Conservation (phyloP, 176 grass and related monocot genomes). For the Hsuehochloa calcarea region DNA sequence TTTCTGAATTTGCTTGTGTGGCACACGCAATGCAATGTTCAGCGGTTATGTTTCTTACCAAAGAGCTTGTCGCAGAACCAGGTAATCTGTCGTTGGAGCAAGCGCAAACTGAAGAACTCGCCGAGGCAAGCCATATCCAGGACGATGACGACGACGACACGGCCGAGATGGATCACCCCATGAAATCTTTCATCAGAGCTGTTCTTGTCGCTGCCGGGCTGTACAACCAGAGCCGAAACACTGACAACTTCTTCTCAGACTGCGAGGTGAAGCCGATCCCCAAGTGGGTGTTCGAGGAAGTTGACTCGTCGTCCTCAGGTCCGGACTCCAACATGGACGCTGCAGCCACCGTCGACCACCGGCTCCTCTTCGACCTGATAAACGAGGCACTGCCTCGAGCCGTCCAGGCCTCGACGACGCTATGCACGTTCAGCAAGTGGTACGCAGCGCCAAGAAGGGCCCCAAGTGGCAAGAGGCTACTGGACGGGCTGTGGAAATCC, state of each 20-base stretch:
- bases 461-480: slow-evolving; percentile 43
- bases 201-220: slow-evolving; percentile 58
- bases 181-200: slow-evolving; percentile 60
- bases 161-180: slow-evolving; percentile 27
- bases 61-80: slow-evolving; percentile 25
- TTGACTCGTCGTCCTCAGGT: slow-evolving; percentile 28
- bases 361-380: slow-evolving; percentile 73
- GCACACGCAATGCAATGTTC: not conserved
- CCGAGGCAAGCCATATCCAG: slow-evolving; percentile 30
- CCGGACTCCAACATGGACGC: not conserved
- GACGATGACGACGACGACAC: slow-evolving; percentile 14
- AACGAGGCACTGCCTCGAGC: slow-evolving; percentile 60
- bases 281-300: slow-evolving; percentile 59
- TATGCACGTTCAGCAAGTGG: slow-evolving; percentile 51
- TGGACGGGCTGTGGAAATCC: slow-evolving; percentile 48
- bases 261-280: slow-evolving; percentile 59
- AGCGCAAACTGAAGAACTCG: slow-evolving; percentile 19
- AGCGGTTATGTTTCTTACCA: not conserved
- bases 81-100: slow-evolving; percentile 24
- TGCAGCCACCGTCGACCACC: slow-evolving; percentile 34
- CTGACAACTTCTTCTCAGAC: slow-evolving; percentile 13
- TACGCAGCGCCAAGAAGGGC: slow-evolving; percentile 12
- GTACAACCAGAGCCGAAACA: slow-evolving; percentile 25
- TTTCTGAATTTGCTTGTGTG: slow-evolving; percentile 21
- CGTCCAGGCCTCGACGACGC: slow-evolving; percentile 13